phyloP scores from a whole-genome alignment of 2,329 filamentous ascomycete species.

The Alternaria alternata region DNA sequence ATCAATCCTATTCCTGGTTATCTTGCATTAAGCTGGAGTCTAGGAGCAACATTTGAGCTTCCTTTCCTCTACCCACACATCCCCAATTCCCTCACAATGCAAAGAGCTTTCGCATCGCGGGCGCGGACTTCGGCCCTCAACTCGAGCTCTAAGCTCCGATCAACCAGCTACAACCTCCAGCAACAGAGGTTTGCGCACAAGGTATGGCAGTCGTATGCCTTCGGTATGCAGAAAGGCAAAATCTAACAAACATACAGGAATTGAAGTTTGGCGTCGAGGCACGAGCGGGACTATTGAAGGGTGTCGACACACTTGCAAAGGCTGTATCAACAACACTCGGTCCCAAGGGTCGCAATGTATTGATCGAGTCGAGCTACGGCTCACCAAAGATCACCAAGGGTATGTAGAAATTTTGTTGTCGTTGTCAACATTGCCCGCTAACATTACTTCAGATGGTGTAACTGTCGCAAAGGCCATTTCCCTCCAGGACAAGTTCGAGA shows the following conservation, averaged over 20 bases:
- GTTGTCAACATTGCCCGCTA: conserved; percentile 15
- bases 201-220: conserved; percentile 62
- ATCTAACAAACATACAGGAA: conserved; percentile 66
- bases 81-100: conserved; percentile 70
- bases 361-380: conserved; percentile 98
- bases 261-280: conserved; percentile 98
- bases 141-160: conserved; percentile 61
- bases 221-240: not conserved
- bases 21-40: conserved; percentile 49
- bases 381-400: conserved; percentile 99
- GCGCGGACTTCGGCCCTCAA: conserved; percentile 82
- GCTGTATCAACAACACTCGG: conserved; percentile 96
- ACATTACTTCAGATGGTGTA: conserved; percentile 56
- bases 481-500: conserved; percentile 99
- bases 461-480: conserved; percentile 77
- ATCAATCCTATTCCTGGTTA: conserved; percentile 40
- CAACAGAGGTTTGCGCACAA: conserved; percentile 98
- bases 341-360: conserved; percentile 96
- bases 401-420: conserved; percentile 52
- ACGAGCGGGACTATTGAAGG: conserved; percentile 85
- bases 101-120: conserved; percentile 88
- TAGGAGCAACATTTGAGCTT: conserved; percentile 44
- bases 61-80: conserved; percentile 27
- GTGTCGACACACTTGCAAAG: conserved; percentile 96
- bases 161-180: conserved; percentile 73